Evolutionary conservation across 1,139 yeast species (phyloP), one percentile per base, ranked within the genome.

Genomic region (Lodderomyces parapsilosis): DNA sequence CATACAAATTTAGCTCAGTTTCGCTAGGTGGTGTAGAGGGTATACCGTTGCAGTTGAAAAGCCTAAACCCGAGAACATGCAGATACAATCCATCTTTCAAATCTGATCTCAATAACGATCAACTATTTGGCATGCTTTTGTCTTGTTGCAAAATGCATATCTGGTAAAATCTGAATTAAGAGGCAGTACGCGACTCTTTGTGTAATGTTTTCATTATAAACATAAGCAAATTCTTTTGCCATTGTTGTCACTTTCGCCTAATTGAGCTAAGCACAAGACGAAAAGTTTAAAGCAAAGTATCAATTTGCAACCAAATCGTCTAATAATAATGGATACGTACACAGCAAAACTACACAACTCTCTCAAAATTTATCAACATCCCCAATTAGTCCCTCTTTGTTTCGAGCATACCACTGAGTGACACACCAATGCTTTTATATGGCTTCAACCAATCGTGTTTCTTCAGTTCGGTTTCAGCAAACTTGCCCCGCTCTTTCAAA

Each of bases 401-500:
- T n/a, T n/a, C n/a, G n/a, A n/a, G n/a, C n/a, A 20, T 20, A 20
- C 23, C 23, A 5, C 23, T 8, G 8, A 20, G 23, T 20, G 28
- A n/a, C 11, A 24, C 28, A n/a, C 5, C 13, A 11, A 87, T 68
- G 7, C 90, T 63, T 40, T 86, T 94, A 43, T 45, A 59, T 2
- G 53, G 42, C 32, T 47, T 47, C 13, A 42, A 27, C n/a, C 11
- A 37, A 27, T 43, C 43, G 9, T 41, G 43, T 17, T 42, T 42
- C 30, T 24, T 38, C 11, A 13, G 20, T 13, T 47, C 53, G 2
- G 78, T 80, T 50, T 84, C 93, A 39, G 82, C 85, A 81, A 86
- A 85, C 11, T 68, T 63, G 4, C 80, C 78, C 96, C 96, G 90
- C 30, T 71, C 63, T 41, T 71, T 67, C 46, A 91, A 67, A 55